phyloP scores from a whole-genome alignment of 75 land plant species.

The Pseudotsuga menziesii region DNA sequence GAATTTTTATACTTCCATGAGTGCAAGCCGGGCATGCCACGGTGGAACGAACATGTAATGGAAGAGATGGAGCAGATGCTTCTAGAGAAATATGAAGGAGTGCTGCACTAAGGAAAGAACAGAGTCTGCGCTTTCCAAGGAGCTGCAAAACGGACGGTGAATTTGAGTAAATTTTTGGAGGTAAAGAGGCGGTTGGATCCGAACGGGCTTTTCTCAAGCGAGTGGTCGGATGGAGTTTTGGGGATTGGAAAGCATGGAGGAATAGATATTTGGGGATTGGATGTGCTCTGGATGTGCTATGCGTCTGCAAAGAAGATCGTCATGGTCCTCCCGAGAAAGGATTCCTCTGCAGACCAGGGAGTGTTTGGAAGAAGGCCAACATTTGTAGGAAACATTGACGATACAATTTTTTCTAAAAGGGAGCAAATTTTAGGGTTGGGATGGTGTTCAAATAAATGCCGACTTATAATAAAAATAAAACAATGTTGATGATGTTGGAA shows the following conservation, averaged over 20 bases:
- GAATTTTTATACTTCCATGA: slow-evolving; percentile 16
- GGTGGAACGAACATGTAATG: slow-evolving; percentile 19
- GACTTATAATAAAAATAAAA: too few species aligned
- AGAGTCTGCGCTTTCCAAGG: slow-evolving; percentile 13
- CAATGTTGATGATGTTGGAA: too few species aligned
- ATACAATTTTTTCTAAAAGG: too few species aligned
- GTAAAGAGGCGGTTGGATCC: slow-evolving; percentile 15
- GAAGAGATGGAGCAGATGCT: slow-evolving; percentile 33
- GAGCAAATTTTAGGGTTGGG: too few species aligned
- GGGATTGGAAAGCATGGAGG: background rate
- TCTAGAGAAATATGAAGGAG: slow-evolving; percentile 19
- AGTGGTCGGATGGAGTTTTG: slow-evolving; percentile 29
- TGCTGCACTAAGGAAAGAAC: slow-evolving; percentile 38
- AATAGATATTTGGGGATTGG: slow-evolving; percentile 1
- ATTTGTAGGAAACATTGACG: slow-evolving; percentile 12
- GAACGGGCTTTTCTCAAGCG: slow-evolving; percentile 19
- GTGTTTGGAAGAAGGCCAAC: slow-evolving; percentile 16
- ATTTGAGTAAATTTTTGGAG: slow-evolving; percentile 10
- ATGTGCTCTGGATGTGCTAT: slow-evolving; percentile 37
- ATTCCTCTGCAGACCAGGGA: slow-evolving; percentile 22
- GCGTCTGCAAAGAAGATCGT: slow-evolving; percentile 23
- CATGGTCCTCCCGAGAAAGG: slow-evolving; percentile 21
- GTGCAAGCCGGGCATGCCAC: background rate
- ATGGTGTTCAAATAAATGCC: too few species aligned
- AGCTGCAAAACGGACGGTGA: background rate